These are phyloP conservation scores for Malbranchea zuffiana DNA, from an alignment of 2,329 filamentous ascomycete genomes.

Conservation along the genomic window DNA sequence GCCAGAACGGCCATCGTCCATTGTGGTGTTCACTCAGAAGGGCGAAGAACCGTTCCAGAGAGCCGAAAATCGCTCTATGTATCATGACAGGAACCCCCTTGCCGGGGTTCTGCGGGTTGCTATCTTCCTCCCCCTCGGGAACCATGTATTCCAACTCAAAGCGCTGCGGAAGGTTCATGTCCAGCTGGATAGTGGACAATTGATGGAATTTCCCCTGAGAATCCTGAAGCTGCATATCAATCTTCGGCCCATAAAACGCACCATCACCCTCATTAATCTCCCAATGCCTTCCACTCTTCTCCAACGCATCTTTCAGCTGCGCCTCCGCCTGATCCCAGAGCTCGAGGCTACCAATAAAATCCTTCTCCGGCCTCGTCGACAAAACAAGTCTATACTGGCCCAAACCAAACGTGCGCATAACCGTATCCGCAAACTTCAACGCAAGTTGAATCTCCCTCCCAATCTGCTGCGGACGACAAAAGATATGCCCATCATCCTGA, in stretches of 20 bases:
- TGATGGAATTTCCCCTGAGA: conserved; percentile 78
- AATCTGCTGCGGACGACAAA: conserved; percentile 69
- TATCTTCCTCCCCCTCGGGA: conserved; percentile 32
- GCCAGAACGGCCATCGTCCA: conserved; percentile 77
- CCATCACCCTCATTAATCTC: conserved; percentile 69
- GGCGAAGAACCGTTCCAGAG: conserved; percentile 73
- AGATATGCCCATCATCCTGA: conserved; percentile 86
- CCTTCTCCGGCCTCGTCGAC: conserved; percentile 64
- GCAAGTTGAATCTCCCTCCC: conserved; percentile 62
- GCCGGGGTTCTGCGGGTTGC: conserved; percentile 38
- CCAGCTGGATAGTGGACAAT: conserved; percentile 77
- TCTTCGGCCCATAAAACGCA: conserved; percentile 86
- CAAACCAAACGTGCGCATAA: conserved; percentile 59
- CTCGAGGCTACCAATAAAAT: conserved; percentile 63
- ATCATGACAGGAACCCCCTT: conserved; percentile 65
- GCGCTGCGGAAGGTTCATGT: conserved; percentile 77
- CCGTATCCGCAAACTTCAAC: conserved; percentile 60
- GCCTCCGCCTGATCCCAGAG: conserved; percentile 59
- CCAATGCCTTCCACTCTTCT: conserved; percentile 57
- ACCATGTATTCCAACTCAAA: conserved; percentile 66
- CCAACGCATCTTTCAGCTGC: conserved; percentile 54
- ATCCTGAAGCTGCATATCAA: conserved; percentile 72
- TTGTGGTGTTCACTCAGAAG: conserved; percentile 73
- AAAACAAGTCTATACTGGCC: conserved; percentile 64
- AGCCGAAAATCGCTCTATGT: conserved; percentile 74